Conservation (phyloP, 106 monocot species). For the Alisma plantagoaquatica region DNA sequence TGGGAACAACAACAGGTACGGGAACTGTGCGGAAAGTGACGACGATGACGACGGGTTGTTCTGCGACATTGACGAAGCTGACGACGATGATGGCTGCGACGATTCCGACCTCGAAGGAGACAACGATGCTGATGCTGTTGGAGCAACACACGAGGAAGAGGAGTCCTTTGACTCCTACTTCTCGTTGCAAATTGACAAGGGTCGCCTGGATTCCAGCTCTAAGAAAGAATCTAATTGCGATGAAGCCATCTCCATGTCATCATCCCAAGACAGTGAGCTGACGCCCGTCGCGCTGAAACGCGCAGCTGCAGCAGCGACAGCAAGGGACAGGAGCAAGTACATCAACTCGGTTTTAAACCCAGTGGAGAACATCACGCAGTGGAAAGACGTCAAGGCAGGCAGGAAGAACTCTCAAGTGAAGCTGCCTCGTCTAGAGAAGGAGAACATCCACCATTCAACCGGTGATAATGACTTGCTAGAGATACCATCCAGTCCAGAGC, state of each 20-base stretch:
- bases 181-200: constrained; percentile 44
- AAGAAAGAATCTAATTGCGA: constrained; percentile 33
- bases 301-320: not conserved
- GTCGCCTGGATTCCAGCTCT: constrained; percentile 7
- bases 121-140: constrained; percentile 7
- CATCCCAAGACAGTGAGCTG: constrained; percentile 3
- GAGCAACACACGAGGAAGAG: constrained; percentile 40
- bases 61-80: constrained; percentile 7
- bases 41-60: constrained; percentile 17
- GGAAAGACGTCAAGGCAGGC: constrained; percentile 43
- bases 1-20: constrained; percentile 55
- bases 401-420: constrained; percentile 16
- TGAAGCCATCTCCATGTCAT: constrained; percentile 1
- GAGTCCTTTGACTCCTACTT: constrained; percentile 78
- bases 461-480: constrained; percentile 5
- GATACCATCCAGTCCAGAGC: constrained; percentile 9
- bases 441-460: constrained; percentile 37
- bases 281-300: not conserved
- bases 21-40: constrained; percentile 36
- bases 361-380: constrained; percentile 56
- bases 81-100: constrained; percentile 14
- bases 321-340: constrained; percentile 41
- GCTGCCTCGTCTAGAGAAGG: constrained; percentile 28
- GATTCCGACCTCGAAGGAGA: constrained; percentile 31
- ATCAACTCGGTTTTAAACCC: constrained; percentile 57